These are phyloP conservation scores for Elongisporangium senticosum DNA, from an alignment of 352 stramenopile genomes.

Conservation along the genomic window DNA sequence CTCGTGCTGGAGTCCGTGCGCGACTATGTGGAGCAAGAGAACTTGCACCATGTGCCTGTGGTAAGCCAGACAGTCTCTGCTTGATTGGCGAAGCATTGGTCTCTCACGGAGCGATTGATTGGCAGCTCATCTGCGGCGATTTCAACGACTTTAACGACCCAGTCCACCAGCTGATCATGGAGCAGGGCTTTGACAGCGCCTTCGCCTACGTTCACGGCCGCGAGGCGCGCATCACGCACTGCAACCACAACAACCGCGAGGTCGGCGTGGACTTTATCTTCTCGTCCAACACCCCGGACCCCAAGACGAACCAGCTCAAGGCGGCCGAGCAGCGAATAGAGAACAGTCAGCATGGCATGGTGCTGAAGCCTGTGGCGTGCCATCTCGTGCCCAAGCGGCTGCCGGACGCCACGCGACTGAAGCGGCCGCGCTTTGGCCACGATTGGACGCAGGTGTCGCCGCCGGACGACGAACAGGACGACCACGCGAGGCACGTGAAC, in stretches of 20 bases:
- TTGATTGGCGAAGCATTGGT: not conserved
- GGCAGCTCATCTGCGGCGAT: constrained; percentile 71
- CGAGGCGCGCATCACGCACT: constrained; percentile 81
- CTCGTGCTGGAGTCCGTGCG: constrained; percentile 64
- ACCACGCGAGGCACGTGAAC: constrained; percentile 56
- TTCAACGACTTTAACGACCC: constrained; percentile 86
- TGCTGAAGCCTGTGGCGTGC: constrained; percentile 42
- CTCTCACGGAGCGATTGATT: not conserved
- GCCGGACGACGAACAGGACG: constrained; percentile 37
- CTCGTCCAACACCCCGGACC: constrained; percentile 30
- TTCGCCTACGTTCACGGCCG: constrained; percentile 70
- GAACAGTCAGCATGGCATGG: constrained; percentile 1
- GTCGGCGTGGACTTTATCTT: constrained; percentile 87
- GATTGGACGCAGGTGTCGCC: constrained; percentile 47
- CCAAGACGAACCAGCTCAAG: not conserved
- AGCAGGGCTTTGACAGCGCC: constrained; percentile 68
- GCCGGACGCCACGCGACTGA: constrained; percentile 60
- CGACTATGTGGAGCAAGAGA: constrained; percentile 55
- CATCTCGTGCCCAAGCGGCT: constrained; percentile 60
- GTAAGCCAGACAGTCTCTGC: constrained; percentile 15
- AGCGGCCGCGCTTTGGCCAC: constrained; percentile 70
- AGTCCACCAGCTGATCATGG: constrained; percentile 68
- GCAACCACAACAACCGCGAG: constrained; percentile 87
- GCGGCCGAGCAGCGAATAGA: not conserved
- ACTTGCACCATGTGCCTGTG: constrained; percentile 65